A percentile compares a stretch with the other conserved stretches of the same genome.
Conservation (phyloP, 202 grass and related monocot genomes). For the Hordeum pubiflorum region DNA sequence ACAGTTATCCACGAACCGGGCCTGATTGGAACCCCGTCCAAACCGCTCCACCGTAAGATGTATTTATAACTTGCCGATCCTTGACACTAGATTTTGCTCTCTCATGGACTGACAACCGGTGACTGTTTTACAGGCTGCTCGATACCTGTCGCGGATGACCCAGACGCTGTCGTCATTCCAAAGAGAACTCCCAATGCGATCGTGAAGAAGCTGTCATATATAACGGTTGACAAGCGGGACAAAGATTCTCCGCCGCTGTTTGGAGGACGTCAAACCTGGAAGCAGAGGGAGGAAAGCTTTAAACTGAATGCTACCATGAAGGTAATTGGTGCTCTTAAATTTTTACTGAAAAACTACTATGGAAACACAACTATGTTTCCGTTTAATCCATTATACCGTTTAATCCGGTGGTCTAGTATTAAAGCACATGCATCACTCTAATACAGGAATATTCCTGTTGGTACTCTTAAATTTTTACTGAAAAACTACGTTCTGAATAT, state of each 20-base stretch:
- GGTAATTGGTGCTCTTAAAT: constrained; percentile 43
- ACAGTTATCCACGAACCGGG: constrained; percentile 37
- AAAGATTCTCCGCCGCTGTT: constrained; percentile 63
- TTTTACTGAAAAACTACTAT: too few species aligned
- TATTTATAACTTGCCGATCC: neutral
- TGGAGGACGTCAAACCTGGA: constrained; percentile 77
- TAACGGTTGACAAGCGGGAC: constrained; percentile 47
- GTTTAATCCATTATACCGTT: neutral
- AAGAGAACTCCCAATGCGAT: constrained; percentile 66
- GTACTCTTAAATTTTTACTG: neutral
- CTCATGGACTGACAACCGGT: neutral
- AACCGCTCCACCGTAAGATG: constrained; percentile 77
- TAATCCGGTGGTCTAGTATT: constrained; percentile 1
- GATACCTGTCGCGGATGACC: constrained; percentile 68
- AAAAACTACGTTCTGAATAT: neutral
- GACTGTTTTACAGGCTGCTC: constrained; percentile 48
- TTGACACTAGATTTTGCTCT: neutral
- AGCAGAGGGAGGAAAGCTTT: constrained; percentile 72
- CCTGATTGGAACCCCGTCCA: constrained; percentile 31
- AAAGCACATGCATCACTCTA: neutral
- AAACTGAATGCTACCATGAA: constrained; percentile 83
- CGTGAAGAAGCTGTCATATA: constrained; percentile 60
- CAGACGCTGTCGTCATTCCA: constrained; percentile 57
- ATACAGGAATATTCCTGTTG: neutral
- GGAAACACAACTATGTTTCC: too few species aligned